Conservation (phyloP, 2,329 filamentous ascomycete species). For the Aspergillus ruber region DNA sequence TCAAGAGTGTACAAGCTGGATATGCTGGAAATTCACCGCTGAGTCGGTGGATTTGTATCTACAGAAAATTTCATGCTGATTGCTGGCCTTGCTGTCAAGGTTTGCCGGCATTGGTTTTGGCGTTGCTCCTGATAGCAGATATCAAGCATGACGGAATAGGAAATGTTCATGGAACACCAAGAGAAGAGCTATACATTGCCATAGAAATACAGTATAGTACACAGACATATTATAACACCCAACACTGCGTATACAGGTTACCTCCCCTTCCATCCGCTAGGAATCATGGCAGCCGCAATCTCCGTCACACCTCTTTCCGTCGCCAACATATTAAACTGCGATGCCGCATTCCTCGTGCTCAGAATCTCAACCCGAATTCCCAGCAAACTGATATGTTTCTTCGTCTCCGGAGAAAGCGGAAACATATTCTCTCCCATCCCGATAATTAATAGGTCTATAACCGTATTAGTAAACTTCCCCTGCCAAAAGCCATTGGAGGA, state of each 20-base stretch:
- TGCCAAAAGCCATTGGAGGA: not conserved
- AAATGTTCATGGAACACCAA: not conserved
- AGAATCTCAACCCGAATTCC: conserved; percentile 83
- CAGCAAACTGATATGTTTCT: conserved; percentile 63
- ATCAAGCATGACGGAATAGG: not conserved
- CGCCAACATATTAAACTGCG: conserved; percentile 91
- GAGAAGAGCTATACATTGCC: not conserved
- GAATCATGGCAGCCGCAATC: conserved; percentile 81
- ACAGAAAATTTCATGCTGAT: too few relatives aligned
- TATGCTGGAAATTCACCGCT: not conserved
- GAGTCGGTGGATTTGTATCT: too few relatives aligned
- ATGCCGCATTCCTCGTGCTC: conserved; percentile 88
- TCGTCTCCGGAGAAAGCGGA: conserved; percentile 69
- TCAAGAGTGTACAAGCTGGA: not conserved
- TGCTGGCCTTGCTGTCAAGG: too few relatives aligned
- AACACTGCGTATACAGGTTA: conserved; percentile 1
- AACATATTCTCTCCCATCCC: conserved; percentile 71
- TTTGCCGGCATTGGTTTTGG: too few relatives aligned
- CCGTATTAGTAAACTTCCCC: conserved; percentile 3
- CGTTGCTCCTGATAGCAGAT: not conserved
- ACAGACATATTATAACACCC: conserved; percentile 1
- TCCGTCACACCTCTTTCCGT: conserved; percentile 82
- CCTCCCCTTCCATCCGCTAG: conserved; percentile 66
- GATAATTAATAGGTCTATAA: conserved; percentile 56
- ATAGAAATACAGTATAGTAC: not conserved